Percentiles rank a stretch among this genome's conserved stretches.
These are phyloP conservation scores for Narthecium ossifragum DNA, from an alignment of 106 monocot species.

Conservation along the genomic window DNA sequence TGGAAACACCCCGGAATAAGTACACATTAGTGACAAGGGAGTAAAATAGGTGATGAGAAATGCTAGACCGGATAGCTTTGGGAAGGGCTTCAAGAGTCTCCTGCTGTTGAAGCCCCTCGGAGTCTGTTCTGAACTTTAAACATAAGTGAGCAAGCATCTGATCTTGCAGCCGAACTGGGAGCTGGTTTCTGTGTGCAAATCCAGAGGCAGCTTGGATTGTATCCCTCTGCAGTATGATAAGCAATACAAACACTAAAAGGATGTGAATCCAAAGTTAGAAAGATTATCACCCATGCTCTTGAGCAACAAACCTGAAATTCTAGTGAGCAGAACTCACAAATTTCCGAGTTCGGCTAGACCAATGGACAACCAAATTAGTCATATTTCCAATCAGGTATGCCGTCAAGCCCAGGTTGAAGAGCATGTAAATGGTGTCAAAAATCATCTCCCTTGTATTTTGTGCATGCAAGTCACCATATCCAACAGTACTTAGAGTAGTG, in stretches of 20 bases:
- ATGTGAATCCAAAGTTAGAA: not conserved
- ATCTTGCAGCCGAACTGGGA: slow-evolving; percentile 21
- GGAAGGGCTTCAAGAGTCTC: slow-evolving; percentile 30
- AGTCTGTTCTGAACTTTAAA: slow-evolving; percentile 26
- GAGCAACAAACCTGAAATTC: not conserved
- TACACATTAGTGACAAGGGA: slow-evolving; percentile 14
- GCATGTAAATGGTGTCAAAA: slow-evolving; percentile 16
- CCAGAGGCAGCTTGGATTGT: slow-evolving; percentile 22
- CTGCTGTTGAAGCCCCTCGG: slow-evolving; percentile 25
- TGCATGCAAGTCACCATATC: slow-evolving; percentile 26
- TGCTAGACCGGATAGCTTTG: slow-evolving; percentile 30
- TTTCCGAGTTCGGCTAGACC: slow-evolving; percentile 19
- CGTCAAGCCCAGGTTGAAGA: slow-evolving; percentile 24
- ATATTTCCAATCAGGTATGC: slow-evolving; percentile 29
- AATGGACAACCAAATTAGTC: slow-evolving; percentile 27
- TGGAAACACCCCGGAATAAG: slow-evolving; percentile 19
- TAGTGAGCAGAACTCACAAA: slow-evolving; percentile 8
- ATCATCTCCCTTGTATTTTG: slow-evolving; percentile 18
- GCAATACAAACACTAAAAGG: not conserved
- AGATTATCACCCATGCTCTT: not conserved
- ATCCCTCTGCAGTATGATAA: slow-evolving; percentile 17
- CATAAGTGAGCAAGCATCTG: slow-evolving; percentile 32
- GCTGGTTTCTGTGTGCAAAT: slow-evolving; percentile 27
- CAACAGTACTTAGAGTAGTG: slow-evolving; percentile 18
- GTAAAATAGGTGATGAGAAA: slow-evolving; percentile 17